These are phyloP conservation scores for Clavispora santaluciae DNA, from an alignment of 805 yeast species.

Conservation along the genomic window DNA sequence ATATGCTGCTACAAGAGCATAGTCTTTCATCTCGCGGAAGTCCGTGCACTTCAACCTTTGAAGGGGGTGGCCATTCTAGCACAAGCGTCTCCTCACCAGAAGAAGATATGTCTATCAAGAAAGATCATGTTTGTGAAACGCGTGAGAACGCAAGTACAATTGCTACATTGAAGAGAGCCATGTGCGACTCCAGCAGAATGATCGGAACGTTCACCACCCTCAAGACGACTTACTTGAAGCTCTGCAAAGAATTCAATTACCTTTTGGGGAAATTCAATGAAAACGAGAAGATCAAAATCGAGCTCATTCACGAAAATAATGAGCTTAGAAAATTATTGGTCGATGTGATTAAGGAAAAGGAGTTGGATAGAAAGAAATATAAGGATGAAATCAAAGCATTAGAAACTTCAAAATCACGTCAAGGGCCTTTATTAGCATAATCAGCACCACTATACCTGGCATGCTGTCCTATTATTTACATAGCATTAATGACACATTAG, in stretches of 20 bases:
- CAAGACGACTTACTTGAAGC: constrained; percentile 31
- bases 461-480: not conserved
- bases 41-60: not conserved
- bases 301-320: constrained; percentile 33
- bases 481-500: not conserved
- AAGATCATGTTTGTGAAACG: not conserved
- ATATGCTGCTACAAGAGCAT: not conserved
- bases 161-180: constrained; percentile 17
- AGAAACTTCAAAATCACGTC: not conserved
- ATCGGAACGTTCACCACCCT: constrained; percentile 30
- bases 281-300: constrained; percentile 30
- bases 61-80: not conserved
- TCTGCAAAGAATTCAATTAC: constrained; percentile 36
- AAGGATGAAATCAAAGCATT: constrained; percentile 10
- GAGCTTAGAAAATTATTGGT: constrained; percentile 25
- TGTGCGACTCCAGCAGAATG: constrained; percentile 23
- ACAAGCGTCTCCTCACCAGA: not conserved
- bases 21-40: not conserved
- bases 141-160: not conserved
- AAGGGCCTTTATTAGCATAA: not conserved
- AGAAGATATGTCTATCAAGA: not conserved
- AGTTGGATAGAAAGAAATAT: constrained; percentile 15
- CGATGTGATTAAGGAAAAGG: constrained; percentile 26
- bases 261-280: constrained; percentile 32
- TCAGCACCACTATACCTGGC: not conserved